Evolutionary conservation across 441 rosid genomes (phyloP).

Genomic region (Populus hybrid): DNA sequence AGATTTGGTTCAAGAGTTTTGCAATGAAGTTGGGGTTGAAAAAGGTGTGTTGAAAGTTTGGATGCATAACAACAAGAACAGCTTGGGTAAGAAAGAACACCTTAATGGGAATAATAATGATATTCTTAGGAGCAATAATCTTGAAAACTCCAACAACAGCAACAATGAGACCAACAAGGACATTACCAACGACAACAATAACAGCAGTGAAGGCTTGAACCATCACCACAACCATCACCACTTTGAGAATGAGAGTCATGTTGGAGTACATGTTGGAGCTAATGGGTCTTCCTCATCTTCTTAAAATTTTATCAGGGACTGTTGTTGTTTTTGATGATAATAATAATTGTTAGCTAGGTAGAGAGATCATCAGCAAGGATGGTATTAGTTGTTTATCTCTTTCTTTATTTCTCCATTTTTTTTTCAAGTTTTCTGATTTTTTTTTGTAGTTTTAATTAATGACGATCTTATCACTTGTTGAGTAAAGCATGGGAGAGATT

Average conservation of each 20-base stretch:
- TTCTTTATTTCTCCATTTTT: not conserved
- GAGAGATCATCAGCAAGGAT: slow-evolving; percentile 34
- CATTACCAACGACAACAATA: slow-evolving; percentile 15
- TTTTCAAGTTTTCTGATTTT: slow-evolving; percentile 13
- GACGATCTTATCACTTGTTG: slow-evolving; percentile 29
- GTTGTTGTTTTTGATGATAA: not conserved
- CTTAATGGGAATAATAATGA: not conserved
- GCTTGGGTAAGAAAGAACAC: slow-evolving; percentile 41
- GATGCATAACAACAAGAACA: slow-evolving; percentile 95
- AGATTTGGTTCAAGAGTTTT: slow-evolving; percentile 51
- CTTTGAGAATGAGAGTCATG: slow-evolving; percentile 39
- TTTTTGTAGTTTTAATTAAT: slow-evolving; percentile 21
- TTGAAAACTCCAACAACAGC: slow-evolving; percentile 14
- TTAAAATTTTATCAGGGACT: slow-evolving; percentile 33
- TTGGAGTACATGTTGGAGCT: slow-evolving; percentile 36
- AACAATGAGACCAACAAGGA: slow-evolving; percentile 13
- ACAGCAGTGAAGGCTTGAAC: slow-evolving; percentile 24
- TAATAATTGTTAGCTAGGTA: slow-evolving; percentile 47
- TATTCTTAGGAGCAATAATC: slow-evolving; percentile 1
- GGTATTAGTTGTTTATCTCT: slow-evolving; percentile 33
- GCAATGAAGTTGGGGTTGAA: slow-evolving; percentile 67
- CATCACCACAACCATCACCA: slow-evolving; percentile 21
- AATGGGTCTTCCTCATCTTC: slow-evolving; percentile 79
- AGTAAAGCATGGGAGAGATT: slow-evolving; percentile 32
- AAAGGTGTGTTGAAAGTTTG: slow-evolving; percentile 75